Conservation (phyloP, 1,284 basidiomycete genomes). For the Meira miltonrushii region DNA sequence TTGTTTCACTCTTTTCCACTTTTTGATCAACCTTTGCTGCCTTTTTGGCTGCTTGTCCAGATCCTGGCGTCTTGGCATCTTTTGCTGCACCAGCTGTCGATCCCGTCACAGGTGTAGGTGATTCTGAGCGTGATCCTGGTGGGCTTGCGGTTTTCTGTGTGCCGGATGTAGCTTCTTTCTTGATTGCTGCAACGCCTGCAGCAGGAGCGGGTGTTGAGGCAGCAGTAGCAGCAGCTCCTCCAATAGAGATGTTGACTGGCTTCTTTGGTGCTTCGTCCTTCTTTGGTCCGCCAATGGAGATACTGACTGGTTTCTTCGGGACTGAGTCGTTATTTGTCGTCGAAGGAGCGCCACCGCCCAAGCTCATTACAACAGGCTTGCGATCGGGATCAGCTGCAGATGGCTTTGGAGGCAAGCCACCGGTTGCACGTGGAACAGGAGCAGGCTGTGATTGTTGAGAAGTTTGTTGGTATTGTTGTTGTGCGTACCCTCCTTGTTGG, state of each 20-base stretch:
- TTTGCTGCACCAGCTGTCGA: conserved; percentile 10
- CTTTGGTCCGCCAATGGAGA: conserved; percentile 20
- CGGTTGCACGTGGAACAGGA: not conserved
- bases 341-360: conserved; percentile 12
- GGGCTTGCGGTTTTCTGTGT: conserved; percentile 16
- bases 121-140: conserved; percentile 30
- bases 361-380: conserved; percentile 23
- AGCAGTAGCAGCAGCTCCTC: conserved; percentile 20
- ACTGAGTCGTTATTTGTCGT: not conserved
- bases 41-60: conserved; percentile 18
- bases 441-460: conserved; percentile 11
- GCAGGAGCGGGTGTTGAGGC: conserved; percentile 8
- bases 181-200: conserved; percentile 24
- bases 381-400: conserved; percentile 1
- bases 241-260: conserved; percentile 49
- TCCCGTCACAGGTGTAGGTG: conserved; percentile 24
- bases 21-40: conserved; percentile 26
- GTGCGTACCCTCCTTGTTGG: conserved; percentile 24
- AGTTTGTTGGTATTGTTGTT: conserved; percentile 3
- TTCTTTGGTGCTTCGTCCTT: conserved; percentile 29
- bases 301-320: conserved; percentile 21
- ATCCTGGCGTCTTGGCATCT: conserved; percentile 11
- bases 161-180: conserved; percentile 18
- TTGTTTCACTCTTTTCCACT: conserved; percentile 39
- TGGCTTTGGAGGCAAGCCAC: conserved; percentile 10